phyloP scores from a whole-genome alignment of 2,329 filamentous ascomycete genomes.

The Exserohilum turcica region DNA sequence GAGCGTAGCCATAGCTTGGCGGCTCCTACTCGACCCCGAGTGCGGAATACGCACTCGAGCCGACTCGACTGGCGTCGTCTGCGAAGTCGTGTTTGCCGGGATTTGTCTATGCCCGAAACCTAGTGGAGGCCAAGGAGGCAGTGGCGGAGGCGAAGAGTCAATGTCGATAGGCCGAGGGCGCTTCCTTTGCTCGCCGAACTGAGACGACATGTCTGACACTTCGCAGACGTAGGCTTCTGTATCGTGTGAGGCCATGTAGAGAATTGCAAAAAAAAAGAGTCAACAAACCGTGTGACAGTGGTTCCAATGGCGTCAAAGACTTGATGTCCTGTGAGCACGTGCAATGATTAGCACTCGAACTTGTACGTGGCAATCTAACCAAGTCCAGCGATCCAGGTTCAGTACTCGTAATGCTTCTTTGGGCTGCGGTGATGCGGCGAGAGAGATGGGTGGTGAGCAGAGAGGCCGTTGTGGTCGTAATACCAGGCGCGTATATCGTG shows the following conservation, averaged over 20 bases:
- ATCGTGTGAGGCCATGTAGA: constrained; percentile 2
- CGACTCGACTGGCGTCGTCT: constrained; percentile 19
- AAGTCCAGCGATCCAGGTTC: background rate
- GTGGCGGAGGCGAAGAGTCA: constrained; percentile 16
- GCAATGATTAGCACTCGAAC: background rate
- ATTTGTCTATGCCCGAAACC: constrained; percentile 19
- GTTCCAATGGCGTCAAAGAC: background rate
- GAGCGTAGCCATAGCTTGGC: constrained; percentile 27
- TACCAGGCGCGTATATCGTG: constrained; percentile 1
- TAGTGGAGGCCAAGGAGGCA: constrained; percentile 7
- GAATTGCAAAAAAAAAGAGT: background rate
- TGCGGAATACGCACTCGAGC: constrained; percentile 14
- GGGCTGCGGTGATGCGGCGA: background rate
- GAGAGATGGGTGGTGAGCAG: background rate
- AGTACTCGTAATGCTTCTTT: background rate
- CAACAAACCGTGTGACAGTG: background rate
- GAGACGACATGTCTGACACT: constrained; percentile 21
- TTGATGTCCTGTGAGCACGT: background rate
- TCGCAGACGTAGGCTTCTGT: background rate
- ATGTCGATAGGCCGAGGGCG: constrained; percentile 37
- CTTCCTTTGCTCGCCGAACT: constrained; percentile 24
- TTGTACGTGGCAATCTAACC: background rate
- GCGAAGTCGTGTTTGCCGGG: constrained; percentile 13
- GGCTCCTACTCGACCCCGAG: constrained; percentile 24
- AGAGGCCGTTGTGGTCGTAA: constrained; percentile 5